Base-by-base conservation (phyloP, 495 filamentous ascomycete species). In the Aspergillus nidulans region DNA sequence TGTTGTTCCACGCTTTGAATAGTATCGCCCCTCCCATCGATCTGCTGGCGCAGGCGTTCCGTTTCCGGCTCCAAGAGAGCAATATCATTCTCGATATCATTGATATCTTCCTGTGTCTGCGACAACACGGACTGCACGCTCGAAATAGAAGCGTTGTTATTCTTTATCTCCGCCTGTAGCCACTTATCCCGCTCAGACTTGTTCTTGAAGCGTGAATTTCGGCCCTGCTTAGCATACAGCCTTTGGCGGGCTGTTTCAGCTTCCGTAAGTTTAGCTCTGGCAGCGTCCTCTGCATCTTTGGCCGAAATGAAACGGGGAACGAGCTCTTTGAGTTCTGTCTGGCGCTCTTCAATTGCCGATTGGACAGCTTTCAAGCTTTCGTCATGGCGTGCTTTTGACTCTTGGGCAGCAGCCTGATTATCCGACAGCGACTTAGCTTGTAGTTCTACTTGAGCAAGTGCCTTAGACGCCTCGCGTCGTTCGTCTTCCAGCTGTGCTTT, bases 191-290 rank as follows among this genome's bases (percentile, higher is more conserved):
- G 85, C 62, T 97, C 90, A 3, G 80, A 82, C 70, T 95, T 96
- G 63, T 81, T 92, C 63, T 81, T 87, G 72, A 95, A 97, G 52
- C 89, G 87, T 26, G 86, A 84, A 64, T 87, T 90, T n/a, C 92
- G 85, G 36, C 90, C 89, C 70, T 97, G 95, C 69, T 99, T 99
- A 45, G 88, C 90, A 61, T 96, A 91, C 15, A 99, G 77, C 23
- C 92, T 85, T 60, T 88, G 86, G 38, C 90, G 77, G 1, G 78
- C 81, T 7, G 84, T 85, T 65, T 94, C 88, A 5, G 89, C 89
- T 34, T 86, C 78, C 18, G 86, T 85, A 4, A 97, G 78, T 42
- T 88, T 80, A 26, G 84, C 68, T 60, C 83, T 87, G 26, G 91
- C 74, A 5, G 75, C 73, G 12, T 77, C 76, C 64, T 97, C 94